Conservation (phyloP, 768 basidiomycete species). For the Boletus rubropictus region DNA sequence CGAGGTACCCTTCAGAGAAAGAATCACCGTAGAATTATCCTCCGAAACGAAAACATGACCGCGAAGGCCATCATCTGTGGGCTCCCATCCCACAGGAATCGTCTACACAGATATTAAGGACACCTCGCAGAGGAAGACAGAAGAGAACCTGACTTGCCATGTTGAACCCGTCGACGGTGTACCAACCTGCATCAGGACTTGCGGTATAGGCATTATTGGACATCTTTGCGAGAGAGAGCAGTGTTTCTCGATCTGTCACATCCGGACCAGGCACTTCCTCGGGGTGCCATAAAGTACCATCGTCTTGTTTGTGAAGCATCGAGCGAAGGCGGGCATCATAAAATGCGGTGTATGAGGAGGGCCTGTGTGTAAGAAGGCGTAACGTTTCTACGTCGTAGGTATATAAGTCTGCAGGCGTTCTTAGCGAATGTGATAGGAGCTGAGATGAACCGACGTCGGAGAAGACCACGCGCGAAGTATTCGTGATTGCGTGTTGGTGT, state of each 20-base stretch:
- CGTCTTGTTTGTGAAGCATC: constrained; percentile 35
- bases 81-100: constrained; percentile 84
- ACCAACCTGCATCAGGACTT: constrained; percentile 59
- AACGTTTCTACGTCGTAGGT: constrained; percentile 40
- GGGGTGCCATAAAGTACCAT: constrained; percentile 54
- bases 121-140: neutral
- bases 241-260: constrained; percentile 60
- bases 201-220: constrained; percentile 73
- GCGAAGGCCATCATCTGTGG: constrained; percentile 82
- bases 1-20: constrained; percentile 93
- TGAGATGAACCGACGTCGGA: constrained; percentile 41
- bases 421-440: constrained; percentile 23
- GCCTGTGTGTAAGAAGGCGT: constrained; percentile 38
- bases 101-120: constrained; percentile 34
- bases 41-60: constrained; percentile 86
- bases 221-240: constrained; percentile 84
- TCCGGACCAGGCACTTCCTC: constrained; percentile 66
- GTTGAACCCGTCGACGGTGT: constrained; percentile 63
- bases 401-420: constrained; percentile 23
- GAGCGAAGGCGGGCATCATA: constrained; percentile 33
- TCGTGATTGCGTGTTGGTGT: constrained; percentile 55
- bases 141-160: constrained; percentile 33
- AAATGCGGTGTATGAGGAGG: constrained; percentile 38
- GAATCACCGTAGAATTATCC: constrained; percentile 80
- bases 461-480: constrained; percentile 54